These are phyloP conservation scores for Cyclospora cayetanensis DNA, from an alignment of 169 alveolate genomes.

Conservation along the genomic window DNA sequence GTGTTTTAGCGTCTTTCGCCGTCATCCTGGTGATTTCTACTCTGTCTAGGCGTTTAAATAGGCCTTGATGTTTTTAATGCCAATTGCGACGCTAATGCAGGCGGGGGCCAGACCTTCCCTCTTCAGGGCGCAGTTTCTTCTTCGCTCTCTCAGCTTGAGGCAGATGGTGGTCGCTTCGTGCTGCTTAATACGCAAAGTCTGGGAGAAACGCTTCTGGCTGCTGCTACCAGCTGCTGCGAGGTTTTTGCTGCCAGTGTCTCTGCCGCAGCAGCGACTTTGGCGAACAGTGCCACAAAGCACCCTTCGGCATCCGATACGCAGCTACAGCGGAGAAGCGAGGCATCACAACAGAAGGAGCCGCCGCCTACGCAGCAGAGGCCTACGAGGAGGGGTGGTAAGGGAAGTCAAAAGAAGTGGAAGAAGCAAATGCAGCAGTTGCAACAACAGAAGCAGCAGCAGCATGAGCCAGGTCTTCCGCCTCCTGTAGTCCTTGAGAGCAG, in stretches of 20 bases:
- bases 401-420: neutral
- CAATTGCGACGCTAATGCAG: neutral
- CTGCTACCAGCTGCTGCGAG: neutral
- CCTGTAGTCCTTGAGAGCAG: neutral
- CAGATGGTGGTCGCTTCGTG: neutral
- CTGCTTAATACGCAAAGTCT: neutral
- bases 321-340: neutral
- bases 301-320: neutral
- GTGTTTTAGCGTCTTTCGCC: neutral
- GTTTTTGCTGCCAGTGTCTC: neutral
- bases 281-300: neutral
- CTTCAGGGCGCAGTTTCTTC: constrained; percentile 12
- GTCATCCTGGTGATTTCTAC: neutral
- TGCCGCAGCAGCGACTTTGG: neutral
- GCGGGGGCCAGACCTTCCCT: constrained; percentile 5
- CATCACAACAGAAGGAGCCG: neutral
- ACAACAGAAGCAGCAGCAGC: constrained; percentile 40
- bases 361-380: neutral
- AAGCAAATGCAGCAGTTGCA: neutral
- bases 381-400: neutral
- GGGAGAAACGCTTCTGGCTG: constrained; percentile 14
- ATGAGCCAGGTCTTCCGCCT: neutral
- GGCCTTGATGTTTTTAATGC: neutral
- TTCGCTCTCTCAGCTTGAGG: neutral
- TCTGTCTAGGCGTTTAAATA: neutral